phyloP scores from a whole-genome alignment of 345 rosid genomes.

The Eucalyptus cloeziana region DNA sequence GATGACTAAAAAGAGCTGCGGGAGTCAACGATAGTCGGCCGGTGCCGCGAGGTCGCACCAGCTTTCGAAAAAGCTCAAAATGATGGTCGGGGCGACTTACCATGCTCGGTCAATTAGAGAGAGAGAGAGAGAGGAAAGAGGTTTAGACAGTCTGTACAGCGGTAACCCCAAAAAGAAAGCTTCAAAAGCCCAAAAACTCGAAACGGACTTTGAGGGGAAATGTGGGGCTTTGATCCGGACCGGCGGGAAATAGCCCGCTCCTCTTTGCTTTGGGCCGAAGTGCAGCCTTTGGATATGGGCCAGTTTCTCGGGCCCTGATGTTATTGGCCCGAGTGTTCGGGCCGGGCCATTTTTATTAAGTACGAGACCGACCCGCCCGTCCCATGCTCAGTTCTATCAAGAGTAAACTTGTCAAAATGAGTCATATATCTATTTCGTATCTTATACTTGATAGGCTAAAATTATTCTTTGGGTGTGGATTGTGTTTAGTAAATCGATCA shows the following conservation, averaged over 20 bases:
- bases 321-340: not conserved
- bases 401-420: fast-evolving
- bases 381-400: not conserved
- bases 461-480: too few species aligned
- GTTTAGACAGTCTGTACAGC: not conserved
- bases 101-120: not conserved
- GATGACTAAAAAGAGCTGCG: not conserved
- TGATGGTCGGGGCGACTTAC: not conserved
- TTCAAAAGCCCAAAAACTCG: not conserved
- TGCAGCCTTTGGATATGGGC: not conserved
- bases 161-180: not conserved
- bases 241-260: not conserved
- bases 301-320: not conserved
- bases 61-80: not conserved
- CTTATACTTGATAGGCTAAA: not conserved
- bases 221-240: not conserved
- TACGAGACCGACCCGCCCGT: not conserved
- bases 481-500: not conserved
- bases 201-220: not conserved
- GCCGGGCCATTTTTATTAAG: not conserved
- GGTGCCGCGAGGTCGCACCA: not conserved
- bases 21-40: not conserved
- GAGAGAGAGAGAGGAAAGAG: not conserved
- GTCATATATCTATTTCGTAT: not conserved
- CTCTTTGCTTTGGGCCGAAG: not conserved